Evolutionary conservation across 345 rosid genomes (phyloP).

Genomic region (Lenwebbia sp.): DNA sequence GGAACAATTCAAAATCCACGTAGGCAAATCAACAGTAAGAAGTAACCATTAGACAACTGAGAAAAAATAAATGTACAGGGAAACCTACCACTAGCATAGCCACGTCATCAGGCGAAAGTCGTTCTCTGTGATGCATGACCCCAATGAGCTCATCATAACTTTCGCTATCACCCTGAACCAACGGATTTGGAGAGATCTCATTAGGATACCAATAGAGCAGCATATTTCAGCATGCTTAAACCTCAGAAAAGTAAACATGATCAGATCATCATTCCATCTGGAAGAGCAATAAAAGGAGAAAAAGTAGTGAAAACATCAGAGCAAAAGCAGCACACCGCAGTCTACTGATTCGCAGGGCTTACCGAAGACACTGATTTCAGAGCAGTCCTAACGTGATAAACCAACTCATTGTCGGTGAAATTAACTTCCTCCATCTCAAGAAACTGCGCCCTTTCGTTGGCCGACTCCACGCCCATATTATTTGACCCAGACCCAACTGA

Average conservation of each 20-base stretch:
- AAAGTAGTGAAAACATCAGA: not conserved
- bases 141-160: slow-evolving; percentile 57
- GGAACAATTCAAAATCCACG: not conserved
- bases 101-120: slow-evolving; percentile 35
- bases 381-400: not conserved
- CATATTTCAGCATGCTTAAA: not conserved
- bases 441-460: not conserved
- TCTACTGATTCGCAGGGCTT: not conserved
- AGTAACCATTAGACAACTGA: not conserved
- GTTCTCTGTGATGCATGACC: slow-evolving; percentile 35
- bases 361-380: slow-evolving; percentile 4
- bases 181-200: not conserved
- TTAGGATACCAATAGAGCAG: not conserved
- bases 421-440: not conserved
- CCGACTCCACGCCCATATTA: slow-evolving; percentile 10
- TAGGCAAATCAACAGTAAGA: not conserved
- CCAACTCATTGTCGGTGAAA: slow-evolving; percentile 4
- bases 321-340: not conserved
- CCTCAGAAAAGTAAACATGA: not conserved
- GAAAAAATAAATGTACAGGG: not conserved
- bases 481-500: not conserved
- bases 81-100: slow-evolving; percentile 65
- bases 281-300: not conserved
- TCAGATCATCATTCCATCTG: not conserved
- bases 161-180: slow-evolving; percentile 39